Base-by-base conservation (phyloP, 2,329 filamentous ascomycete genomes). In the Neofusicoccum sp. region DNA sequence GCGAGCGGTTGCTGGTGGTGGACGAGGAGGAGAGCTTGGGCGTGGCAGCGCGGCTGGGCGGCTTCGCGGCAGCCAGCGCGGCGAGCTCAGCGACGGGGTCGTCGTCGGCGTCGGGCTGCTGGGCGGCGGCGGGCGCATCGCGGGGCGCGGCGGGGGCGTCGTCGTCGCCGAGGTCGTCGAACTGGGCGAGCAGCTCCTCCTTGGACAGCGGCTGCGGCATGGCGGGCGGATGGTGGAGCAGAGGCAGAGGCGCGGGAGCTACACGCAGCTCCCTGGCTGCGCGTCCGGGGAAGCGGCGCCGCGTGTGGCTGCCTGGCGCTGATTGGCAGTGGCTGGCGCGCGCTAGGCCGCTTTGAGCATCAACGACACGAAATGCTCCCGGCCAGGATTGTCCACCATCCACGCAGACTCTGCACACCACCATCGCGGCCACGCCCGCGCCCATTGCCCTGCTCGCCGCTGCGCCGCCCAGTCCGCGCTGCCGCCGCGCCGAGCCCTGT, bases 21-120 rank as follows among this genome's bases (percentile, higher is more conserved):
- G 73, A 74, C 44, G 79, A 81, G 49, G 80, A 80, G 64, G 80
- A 82, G 64, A 83, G 76, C 69, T 91, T 90, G 43, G 94, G 95
- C 1, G 94, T 98, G 71, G 91, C 89, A 14, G 94, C 91, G 52
- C 93, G 88, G 56, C 75, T 77, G 31, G 67, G 88, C 88, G 66
- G 81, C 72, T 36, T 91, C 85, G 72, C 89, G 83, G 72, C 72
- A 63, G 77, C 91, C 47, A 96, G 86, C 69, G 89, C 88, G 75
- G 96, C 92, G 65, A 98, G 86, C 70, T 97, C 93, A 66, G 93
- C 93, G 43, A 98, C 85, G 64, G 94, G 87, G 74, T 97, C 93
- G 69, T 91, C 85, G 70, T 81, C 74, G 50, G 76, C 76, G 62
- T 76, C 71, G 66, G 64, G 75, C 74, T 65, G 76, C 70, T 86